Conservation (phyloP, 495 filamentous ascomycete species). For the Penicillium pancosmium region DNA sequence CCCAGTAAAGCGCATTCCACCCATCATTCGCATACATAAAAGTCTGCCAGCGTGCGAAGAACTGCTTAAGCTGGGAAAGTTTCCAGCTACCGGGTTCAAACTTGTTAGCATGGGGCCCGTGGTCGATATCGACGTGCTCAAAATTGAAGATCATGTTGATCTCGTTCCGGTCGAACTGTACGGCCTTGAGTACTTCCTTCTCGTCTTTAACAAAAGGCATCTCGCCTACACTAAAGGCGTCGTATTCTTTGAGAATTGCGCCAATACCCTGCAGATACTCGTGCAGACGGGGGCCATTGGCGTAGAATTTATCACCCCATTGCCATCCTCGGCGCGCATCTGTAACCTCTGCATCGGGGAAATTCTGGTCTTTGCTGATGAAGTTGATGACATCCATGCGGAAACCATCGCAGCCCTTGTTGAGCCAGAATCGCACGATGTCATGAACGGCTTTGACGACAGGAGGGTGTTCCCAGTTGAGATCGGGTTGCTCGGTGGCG, state of each 20-base stretch:
- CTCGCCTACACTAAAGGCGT: slow-evolving; percentile 72
- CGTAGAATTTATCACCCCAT: slow-evolving; percentile 57
- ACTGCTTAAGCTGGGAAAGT: slow-evolving; percentile 58
- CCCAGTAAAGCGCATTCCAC: slow-evolving; percentile 73
- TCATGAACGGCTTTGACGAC: slow-evolving; percentile 66
- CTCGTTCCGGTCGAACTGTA: slow-evolving; percentile 60
- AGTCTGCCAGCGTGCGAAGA: slow-evolving; percentile 65
- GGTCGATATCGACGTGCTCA: slow-evolving; percentile 63
- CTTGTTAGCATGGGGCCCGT: slow-evolving; percentile 49
- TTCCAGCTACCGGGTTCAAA: slow-evolving; percentile 55
- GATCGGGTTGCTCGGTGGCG: slow-evolving; percentile 65
- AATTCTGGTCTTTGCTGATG: slow-evolving; percentile 62
- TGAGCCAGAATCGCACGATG: slow-evolving; percentile 72
- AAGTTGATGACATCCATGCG: slow-evolving; percentile 70
- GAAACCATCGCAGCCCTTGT: slow-evolving; percentile 69
- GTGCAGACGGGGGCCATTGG: slow-evolving; percentile 67
- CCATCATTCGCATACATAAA: slow-evolving; percentile 70
- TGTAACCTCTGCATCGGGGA: slow-evolving; percentile 63
- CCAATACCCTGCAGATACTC: slow-evolving; percentile 66
- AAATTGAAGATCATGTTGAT: slow-evolving; percentile 81
- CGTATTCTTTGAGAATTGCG: slow-evolving; percentile 66
- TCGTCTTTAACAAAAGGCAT: slow-evolving; percentile 63
- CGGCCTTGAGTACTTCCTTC: slow-evolving; percentile 60
- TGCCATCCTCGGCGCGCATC: slow-evolving; percentile 54
- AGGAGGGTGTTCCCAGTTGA: slow-evolving; percentile 72